Percentiles rank a stretch among this genome's conserved stretches.
Evolutionary conservation across 805 yeast genomes (phyloP).

Genomic region (Metschnikowia baotianmanensis): DNA sequence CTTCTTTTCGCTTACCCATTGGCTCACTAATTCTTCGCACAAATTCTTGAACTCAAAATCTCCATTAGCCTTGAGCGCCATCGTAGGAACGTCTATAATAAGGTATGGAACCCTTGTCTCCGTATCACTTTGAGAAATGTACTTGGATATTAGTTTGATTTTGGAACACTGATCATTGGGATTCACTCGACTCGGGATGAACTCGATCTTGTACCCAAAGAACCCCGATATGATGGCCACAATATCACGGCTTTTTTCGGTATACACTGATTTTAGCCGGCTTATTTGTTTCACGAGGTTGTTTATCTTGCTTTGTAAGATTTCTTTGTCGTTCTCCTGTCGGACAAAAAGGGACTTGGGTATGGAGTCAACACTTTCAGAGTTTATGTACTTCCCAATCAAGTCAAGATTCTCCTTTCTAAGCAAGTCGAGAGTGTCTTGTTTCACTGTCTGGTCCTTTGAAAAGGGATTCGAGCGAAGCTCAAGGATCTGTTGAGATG

Average conservation of each 20-base stretch:
- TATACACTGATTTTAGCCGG: conserved; percentile 56
- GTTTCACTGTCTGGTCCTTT: conserved; percentile 60
- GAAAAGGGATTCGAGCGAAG: conserved; percentile 63
- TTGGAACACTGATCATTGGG: conserved; percentile 48
- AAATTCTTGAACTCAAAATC: conserved; percentile 34
- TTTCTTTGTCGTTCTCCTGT: conserved; percentile 50
- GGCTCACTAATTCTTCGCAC: conserved; percentile 51
- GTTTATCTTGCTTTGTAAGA: conserved; percentile 46
- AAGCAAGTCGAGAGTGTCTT: conserved; percentile 48
- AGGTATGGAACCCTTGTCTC: conserved; percentile 39
- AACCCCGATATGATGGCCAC: conserved; percentile 63
- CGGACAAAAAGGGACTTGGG: conserved; percentile 68
- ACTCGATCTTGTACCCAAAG: conserved; percentile 73
- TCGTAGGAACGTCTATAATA: conserved; percentile 54
- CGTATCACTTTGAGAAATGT: conserved; percentile 22
- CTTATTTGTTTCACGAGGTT: conserved; percentile 49
- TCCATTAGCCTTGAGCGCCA: conserved; percentile 53
- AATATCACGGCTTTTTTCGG: conserved; percentile 68
- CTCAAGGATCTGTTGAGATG: conserved; percentile 49
- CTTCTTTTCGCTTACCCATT: conserved; percentile 66
- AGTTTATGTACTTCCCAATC: conserved; percentile 26
- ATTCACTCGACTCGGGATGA: conserved; percentile 45
- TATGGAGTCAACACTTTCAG: conserved; percentile 30
- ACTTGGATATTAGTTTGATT: conserved; percentile 53
- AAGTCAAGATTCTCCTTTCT: conserved; percentile 59